phyloP scores from a whole-genome alignment of 805 yeast genomes.

The Hagleromyces aurorensis region DNA sequence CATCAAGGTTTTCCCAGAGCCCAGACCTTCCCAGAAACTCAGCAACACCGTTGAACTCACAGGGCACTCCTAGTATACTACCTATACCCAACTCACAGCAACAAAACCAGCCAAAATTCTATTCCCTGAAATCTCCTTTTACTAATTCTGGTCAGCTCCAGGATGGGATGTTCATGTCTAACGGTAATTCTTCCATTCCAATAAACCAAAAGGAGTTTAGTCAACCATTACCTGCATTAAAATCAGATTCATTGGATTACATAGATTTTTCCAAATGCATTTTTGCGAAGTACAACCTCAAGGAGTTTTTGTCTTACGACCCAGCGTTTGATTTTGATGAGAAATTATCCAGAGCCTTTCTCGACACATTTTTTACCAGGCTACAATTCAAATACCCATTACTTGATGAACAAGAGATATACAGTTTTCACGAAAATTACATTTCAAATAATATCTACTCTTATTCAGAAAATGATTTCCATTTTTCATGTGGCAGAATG shows the following conservation, averaged over 20 bases:
- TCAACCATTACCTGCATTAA: constrained; percentile 14
- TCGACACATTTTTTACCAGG: constrained; percentile 49
- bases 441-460: constrained; percentile 36
- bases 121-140: no score
- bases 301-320: constrained; percentile 38
- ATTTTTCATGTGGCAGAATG: constrained; percentile 48
- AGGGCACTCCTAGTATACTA: no score
- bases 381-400: constrained; percentile 52
- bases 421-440: constrained; percentile 43
- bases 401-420: constrained; percentile 44
- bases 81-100: no score
- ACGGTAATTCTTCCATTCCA: constrained; percentile 3
- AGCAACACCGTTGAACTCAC: no score
- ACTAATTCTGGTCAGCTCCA: no score
- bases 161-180: no score
- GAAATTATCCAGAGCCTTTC: constrained; percentile 39
- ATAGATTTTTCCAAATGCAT: constrained; percentile 36
- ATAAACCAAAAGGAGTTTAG: constrained; percentile 1
- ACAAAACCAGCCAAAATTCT: no score
- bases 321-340: constrained; percentile 48
- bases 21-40: no score
- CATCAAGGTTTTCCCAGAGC: constrained; percentile 5
- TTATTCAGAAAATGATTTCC: constrained; percentile 32
- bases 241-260: constrained; percentile 31
- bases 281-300: constrained; percentile 40